Base-by-base conservation (phyloP, 2,329 filamentous ascomycete genomes). In the Cladophialophora psammophila region DNA sequence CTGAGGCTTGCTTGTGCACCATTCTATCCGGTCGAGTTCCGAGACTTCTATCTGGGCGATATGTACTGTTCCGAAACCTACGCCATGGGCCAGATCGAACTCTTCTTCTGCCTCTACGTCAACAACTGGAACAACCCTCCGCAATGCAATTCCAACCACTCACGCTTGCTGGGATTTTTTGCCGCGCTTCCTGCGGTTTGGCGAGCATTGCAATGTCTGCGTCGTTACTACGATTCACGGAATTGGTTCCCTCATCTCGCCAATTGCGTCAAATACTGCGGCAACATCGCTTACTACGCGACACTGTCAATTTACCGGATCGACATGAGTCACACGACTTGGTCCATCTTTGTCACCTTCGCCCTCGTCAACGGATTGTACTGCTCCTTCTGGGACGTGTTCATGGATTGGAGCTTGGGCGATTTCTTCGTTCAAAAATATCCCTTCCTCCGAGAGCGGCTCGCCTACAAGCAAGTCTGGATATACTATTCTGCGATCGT, bases 31-130 rank as follows among this genome's bases (percentile, higher is more conserved):
- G 95, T 99, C 58, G 94, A 98, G 77, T 99, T 98, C 77, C 88
- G 94, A 65, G 95, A 99, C 79, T 98, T 99, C 80, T 98, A 97
- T 79, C 85, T 98, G 0, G 95, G 95, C 60, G 95, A 99, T 77
- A 97, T 98, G 84, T 97, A 96, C 78, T 98, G 94, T 79, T 98
- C 95, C 2, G 84, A 96, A 64, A 96, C 94, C 5, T 99, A 99
- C 78, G 87, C 90, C 15, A 92, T 92, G 79, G 90, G 92, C 68
- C 97, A 98, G 75, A 86, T 97, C 45, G 92, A 93, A 73, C 83
- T 98, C 0, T 97, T 98, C 81, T 97, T 97, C 78, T 99, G 95
- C 76, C 83, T 98, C 1, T 99, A 98, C 73, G 88, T 90, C n/a
- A 85, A 88, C 61, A 77, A 84, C 32, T 99, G 94, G 94, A 78